phyloP scores from a whole-genome alignment of 805 yeast species.

The Candida morakotiae region DNA sequence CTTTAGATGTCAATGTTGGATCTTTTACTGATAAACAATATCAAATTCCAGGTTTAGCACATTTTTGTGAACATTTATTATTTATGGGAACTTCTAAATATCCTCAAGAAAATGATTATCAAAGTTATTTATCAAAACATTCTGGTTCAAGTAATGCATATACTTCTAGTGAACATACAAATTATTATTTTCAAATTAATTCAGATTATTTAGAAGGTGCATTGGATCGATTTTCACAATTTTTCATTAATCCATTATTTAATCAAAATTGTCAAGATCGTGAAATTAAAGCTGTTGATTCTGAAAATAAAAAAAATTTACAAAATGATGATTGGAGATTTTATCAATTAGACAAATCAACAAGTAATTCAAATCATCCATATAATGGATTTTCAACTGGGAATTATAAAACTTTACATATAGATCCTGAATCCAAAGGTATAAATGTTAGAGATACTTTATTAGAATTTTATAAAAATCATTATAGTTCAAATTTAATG shows the following conservation, averaged over 20 bases:
- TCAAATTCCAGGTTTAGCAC: constrained; percentile 69
- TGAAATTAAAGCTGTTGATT: constrained; percentile 91
- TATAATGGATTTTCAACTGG: constrained; percentile 89
- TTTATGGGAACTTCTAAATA: constrained; percentile 79
- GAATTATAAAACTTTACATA: constrained; percentile 68
- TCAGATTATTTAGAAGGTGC: constrained; percentile 80
- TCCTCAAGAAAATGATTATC: constrained; percentile 71
- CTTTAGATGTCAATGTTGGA: constrained; percentile 76
- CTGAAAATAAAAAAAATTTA: constrained; percentile 90
- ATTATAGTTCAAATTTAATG: constrained; percentile 87
- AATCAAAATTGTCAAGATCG: constrained; percentile 73
- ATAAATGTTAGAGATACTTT: constrained; percentile 78
- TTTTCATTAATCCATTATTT: constrained; percentile 83
- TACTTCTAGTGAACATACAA: constrained; percentile 84
- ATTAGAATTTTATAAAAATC: constrained; percentile 63
- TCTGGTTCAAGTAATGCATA: constrained; percentile 91
- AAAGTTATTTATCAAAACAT: constrained; percentile 72
- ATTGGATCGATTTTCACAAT: constrained; percentile 87
- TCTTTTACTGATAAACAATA: constrained; percentile 63
- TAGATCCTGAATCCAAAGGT: constrained; percentile 55
- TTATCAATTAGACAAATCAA: constrained; percentile 75
- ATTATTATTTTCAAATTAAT: constrained; percentile 83
- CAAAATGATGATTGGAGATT: constrained; percentile 89
- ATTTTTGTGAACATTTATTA: constrained; percentile 60
- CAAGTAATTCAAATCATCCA: constrained; percentile 75